Evolutionary conservation across 2,329 filamentous ascomycete genomes (phyloP), one percentile per base, ranked within the genome.

Genomic region (Botrytis deweyae): DNA sequence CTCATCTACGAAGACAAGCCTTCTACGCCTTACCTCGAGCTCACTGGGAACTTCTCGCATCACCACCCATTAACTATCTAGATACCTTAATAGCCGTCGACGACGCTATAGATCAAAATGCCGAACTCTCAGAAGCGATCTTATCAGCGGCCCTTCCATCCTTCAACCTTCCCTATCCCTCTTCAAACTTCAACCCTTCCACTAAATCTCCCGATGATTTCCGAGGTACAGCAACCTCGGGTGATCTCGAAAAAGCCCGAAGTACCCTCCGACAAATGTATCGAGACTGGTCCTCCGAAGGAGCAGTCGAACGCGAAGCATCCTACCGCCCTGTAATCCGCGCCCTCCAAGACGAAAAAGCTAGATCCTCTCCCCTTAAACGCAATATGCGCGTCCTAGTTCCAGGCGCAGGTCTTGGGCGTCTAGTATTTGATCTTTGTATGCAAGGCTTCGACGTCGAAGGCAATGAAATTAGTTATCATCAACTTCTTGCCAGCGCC

Each of bases 401-500:
- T 0, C 96, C 96, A 0, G 96, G 96, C 0, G 95, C 95, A 6
- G 96, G 96, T 0, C 85, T 99, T 3, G 96, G 94, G 4, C 88
- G 96, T 22, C 85, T 98, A 3, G 93, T 98, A 0, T 97, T 97
- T 79, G 96, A 99, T 63, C 86, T 98, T 22, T 94, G 91, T 80
- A 85, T 84, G 42, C 85, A 85, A 1, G 95, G 96, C 18, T 97
- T 90, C 82, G 84, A 88, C 18, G 88, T 90, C 0, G 94, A 98
- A 82, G 95, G 95, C 42, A 98, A 98, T 80, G 93, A 99, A 83
- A 97, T 98, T 75, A 98, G 95, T 4, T 98, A 97, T 80, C 96
- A 99, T 82, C 94, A 97, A 81, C 88, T 99, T n/a, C 86, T 98
- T 74, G 94, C 94, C 1, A 97, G 93, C 9, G 89, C 88, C 0